A percentile compares a stretch with the other conserved stretches of the same genome.
Conservation (phyloP, 2,329 filamentous ascomycete species). For the Scytalidium lignicola region DNA sequence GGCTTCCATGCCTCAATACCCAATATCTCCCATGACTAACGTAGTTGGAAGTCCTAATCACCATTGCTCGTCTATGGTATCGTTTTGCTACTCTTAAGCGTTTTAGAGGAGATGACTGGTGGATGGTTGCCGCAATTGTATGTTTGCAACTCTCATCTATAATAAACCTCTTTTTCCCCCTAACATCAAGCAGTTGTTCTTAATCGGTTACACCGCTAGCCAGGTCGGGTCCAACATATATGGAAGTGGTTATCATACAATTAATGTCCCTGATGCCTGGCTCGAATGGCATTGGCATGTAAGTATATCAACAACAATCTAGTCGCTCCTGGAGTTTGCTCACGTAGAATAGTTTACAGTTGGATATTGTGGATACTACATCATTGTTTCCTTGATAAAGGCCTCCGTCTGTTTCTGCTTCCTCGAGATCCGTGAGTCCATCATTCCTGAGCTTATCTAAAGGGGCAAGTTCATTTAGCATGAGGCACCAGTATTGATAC, state of each 20-base stretch:
- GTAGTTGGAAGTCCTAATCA: constrained; percentile 17
- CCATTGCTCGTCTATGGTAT: constrained; percentile 20
- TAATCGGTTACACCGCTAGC: constrained; percentile 18
- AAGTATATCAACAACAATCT: constrained; percentile 1
- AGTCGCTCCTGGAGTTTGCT: background rate
- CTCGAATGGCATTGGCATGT: constrained; percentile 21
- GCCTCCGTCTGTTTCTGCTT: constrained; percentile 25
- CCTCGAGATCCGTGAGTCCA: constrained; percentile 24
- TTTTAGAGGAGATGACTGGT: constrained; percentile 23
- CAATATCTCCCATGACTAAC: background rate
- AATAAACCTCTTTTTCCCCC: background rate
- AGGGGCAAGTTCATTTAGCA: background rate
- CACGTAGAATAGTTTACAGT: constrained; percentile 9
- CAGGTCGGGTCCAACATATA: constrained; percentile 21
- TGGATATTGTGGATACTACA: constrained; percentile 24
- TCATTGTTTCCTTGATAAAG: constrained; percentile 24
- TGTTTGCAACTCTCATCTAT: too few relatives aligned
- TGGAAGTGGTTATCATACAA: constrained; percentile 22
- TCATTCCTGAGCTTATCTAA: background rate
- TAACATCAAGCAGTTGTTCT: constrained; percentile 17
- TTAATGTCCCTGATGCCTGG: constrained; percentile 20
- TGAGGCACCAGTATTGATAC: background rate
- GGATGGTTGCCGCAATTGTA: constrained; percentile 25
- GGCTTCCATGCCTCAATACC: background rate
- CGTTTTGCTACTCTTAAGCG: constrained; percentile 19